These are phyloP conservation scores for Coelastrella sp. DNA, from an alignment of 139 green algal species.

Conservation along the genomic window DNA sequence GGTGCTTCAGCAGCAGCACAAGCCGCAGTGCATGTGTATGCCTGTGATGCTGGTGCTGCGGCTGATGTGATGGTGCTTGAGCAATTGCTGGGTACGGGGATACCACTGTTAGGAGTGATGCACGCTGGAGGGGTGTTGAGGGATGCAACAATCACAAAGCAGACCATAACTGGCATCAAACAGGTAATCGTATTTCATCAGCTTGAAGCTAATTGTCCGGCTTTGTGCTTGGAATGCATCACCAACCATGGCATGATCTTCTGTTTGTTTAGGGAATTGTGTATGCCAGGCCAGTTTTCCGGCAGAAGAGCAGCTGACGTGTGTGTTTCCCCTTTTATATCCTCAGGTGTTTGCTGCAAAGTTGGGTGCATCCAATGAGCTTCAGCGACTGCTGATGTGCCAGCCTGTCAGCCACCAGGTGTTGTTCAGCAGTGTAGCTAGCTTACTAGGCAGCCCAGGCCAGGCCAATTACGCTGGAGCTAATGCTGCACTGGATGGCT, in stretches of 20 bases:
- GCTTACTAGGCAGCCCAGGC: slow-evolving; percentile 84
- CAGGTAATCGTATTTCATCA: slow-evolving; percentile 39
- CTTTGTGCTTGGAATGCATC: too few relatives aligned
- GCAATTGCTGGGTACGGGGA: slow-evolving; percentile 11
- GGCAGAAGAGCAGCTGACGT: too few relatives aligned
- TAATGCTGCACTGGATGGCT: slow-evolving; percentile 70
- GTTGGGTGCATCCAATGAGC: not conserved
- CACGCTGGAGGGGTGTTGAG: slow-evolving; percentile 76
- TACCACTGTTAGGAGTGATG: slow-evolving; percentile 58
- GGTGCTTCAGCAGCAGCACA: not conserved
- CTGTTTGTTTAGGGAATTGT: too few relatives aligned
- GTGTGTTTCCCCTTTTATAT: too few relatives aligned
- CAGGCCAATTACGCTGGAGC: slow-evolving; percentile 86
- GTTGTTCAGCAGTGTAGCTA: slow-evolving; percentile 85
- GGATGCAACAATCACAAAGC: slow-evolving; percentile 67
- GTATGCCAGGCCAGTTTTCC: too few relatives aligned
- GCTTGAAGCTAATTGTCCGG: too few relatives aligned
- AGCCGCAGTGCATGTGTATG: slow-evolving; percentile 40
- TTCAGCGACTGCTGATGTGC: slow-evolving; percentile 54
- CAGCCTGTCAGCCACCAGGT: slow-evolving; percentile 51
- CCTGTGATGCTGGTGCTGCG: slow-evolving; percentile 49
- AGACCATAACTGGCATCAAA: slow-evolving; percentile 55
- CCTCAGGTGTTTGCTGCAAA: slow-evolving; percentile 66
- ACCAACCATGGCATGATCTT: too few relatives aligned
- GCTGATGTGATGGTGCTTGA: not conserved